phyloP scores from a whole-genome alignment of 2,329 filamentous ascomycete species.

The Thermochaetoides dissita region DNA sequence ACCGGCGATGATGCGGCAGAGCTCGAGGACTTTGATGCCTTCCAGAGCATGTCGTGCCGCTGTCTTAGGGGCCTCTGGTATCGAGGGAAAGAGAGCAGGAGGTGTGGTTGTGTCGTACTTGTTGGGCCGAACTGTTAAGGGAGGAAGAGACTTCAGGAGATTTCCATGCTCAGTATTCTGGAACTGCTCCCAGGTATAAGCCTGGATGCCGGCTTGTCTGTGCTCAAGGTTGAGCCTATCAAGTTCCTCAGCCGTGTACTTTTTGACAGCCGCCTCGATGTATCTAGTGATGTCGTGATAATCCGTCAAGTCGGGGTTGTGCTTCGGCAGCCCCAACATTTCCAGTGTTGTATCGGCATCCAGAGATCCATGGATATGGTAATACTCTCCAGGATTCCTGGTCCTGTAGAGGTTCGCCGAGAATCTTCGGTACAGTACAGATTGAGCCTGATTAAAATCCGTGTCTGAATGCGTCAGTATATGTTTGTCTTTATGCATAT shows the following conservation, averaged over 20 bases:
- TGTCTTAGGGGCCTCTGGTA: too few relatives aligned
- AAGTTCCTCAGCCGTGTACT: constrained; percentile 39
- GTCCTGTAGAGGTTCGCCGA: constrained; percentile 61
- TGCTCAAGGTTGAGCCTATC: constrained; percentile 42
- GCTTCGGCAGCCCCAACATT: constrained; percentile 54
- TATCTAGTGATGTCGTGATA: constrained; percentile 43
- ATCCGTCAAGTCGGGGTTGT: constrained; percentile 45
- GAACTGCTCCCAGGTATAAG: constrained; percentile 46
- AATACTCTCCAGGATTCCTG: constrained; percentile 51
- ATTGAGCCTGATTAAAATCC: constrained; percentile 57
- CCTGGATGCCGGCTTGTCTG: constrained; percentile 46
- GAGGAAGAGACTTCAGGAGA: constrained; percentile 25
- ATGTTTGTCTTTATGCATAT: constrained; percentile 20
- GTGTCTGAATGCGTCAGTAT: constrained; percentile 40
- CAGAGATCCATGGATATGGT: constrained; percentile 62
- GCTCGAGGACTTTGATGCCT: constrained; percentile 59
- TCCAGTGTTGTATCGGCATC: constrained; percentile 55
- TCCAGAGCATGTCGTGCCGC: constrained; percentile 24
- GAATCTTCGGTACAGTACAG: constrained; percentile 55
- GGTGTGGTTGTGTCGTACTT: constrained; percentile 31
- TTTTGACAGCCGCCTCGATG: constrained; percentile 45
- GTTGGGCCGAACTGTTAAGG: constrained; percentile 36
- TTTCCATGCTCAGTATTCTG: constrained; percentile 39
- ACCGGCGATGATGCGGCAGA: constrained; percentile 63
- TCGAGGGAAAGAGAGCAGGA: constrained; percentile 26